Evolutionary conservation across 805 yeast species (phyloP), one percentile per base, ranked within the genome.

Genomic region (Wickerhamomyces strasburgensis): DNA sequence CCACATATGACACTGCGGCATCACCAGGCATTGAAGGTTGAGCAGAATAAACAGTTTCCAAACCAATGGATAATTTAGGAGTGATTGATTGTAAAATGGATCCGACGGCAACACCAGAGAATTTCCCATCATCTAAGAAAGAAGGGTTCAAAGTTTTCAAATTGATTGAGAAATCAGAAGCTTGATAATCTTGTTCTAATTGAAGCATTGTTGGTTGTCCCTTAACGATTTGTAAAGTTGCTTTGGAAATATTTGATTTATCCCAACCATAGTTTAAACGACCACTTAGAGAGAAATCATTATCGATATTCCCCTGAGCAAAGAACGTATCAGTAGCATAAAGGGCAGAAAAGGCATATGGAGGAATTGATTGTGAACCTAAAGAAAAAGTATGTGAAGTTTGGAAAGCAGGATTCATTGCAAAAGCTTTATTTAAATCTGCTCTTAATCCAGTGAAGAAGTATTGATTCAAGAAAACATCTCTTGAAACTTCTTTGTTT

Each of bases 361-460:
- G 82, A 35, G 96, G 96, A 62, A 85, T 71, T 32, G 78, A 75
- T 48, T 80, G 79, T 39, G 94, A 83, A 33, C 98, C 98, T 49
- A 86, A 70, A 27, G 95, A 73, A 58, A 93, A 83, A 43, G 96
- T 82, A 62, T 93, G 98, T 46, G 96, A 83, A 41, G 94, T 84
- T 73, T 93, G 98, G 82, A 93, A 93, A 41, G 86, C 89, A 40
- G 98, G 98, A 65, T 80, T 80, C 73, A 89, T 74, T 47, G 84
- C 68, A 58, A 93, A 87, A 11, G 89, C 86, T 73, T 90, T 90
- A 68, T 86, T 84, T 54, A 93, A 75, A 64, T 93, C 98, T 40
- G 98, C 98, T 61, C 96, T 84, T 57, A 93, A 74, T 42, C 98
- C 98, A 27, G 95, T 82, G 73, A 90, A 90, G 64, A 82, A 80